Percentiles rank a stretch among this genome's conserved stretches.
phyloP scores from a whole-genome alignment of 805 yeast species.

The Cyberlindnera misumaiensis region DNA sequence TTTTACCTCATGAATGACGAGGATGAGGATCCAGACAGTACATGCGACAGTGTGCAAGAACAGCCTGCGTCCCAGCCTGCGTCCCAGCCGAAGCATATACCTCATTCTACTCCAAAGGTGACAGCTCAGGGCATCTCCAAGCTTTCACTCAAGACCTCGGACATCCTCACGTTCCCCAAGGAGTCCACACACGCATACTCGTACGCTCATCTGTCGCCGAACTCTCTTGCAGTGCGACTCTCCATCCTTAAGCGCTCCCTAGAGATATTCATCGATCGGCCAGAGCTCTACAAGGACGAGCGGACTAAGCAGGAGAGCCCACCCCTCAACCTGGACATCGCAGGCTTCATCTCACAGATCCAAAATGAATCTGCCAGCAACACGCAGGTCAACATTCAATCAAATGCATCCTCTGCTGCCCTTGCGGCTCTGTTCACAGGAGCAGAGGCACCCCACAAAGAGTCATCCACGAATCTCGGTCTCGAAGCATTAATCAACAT shows the following conservation, averaged over 20 bases:
- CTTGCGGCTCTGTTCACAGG: conserved; percentile 28
- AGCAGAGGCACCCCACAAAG: background rate
- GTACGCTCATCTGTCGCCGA: conserved; percentile 75
- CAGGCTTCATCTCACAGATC: conserved; percentile 19
- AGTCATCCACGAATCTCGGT: conserved; percentile 9
- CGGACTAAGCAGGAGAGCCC: conserved; percentile 3
- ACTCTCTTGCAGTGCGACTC: conserved; percentile 68
- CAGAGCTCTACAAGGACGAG: conserved; percentile 13
- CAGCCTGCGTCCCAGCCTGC: background rate
- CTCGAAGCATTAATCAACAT: conserved; percentile 43
- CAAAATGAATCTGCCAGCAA: conserved; percentile 10
- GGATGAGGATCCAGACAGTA: conserved; percentile 7
- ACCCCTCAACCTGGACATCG: conserved; percentile 21
- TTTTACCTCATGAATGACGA: conserved; percentile 18
- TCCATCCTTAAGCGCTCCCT: conserved; percentile 70
- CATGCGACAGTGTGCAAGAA: background rate
- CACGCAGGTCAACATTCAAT: conserved; percentile 20
- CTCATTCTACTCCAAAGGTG: background rate
- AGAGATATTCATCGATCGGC: conserved; percentile 49
- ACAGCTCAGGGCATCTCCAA: conserved; percentile 23
- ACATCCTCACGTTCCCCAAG: conserved; percentile 59
- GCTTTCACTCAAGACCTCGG: conserved; percentile 27
- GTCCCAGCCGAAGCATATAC: background rate
- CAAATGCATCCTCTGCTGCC: conserved; percentile 37
- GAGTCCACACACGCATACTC: conserved; percentile 83